Evolutionary conservation across 108 stramenopile genomes (phyloP).

Genomic region (Skeletonema potamos): DNA sequence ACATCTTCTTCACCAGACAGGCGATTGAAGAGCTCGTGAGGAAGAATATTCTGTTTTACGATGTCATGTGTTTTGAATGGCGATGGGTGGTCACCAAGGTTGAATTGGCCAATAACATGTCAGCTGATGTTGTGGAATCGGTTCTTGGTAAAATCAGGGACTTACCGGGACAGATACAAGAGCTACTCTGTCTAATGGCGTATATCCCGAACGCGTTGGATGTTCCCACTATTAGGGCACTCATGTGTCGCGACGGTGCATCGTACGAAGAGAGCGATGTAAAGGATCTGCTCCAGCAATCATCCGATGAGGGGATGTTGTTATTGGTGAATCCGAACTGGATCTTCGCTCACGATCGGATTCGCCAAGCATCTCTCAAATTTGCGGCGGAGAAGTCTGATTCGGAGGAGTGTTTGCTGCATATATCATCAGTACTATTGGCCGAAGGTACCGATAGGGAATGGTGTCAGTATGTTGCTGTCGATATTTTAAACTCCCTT

Average conservation of each 20-base stretch:
- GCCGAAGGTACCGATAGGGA: background rate
- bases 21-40: constrained; percentile 39
- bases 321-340: background rate
- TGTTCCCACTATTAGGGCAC: constrained; percentile 1
- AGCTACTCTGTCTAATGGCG: constrained; percentile 14
- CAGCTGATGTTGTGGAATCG: constrained; percentile 33
- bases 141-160: constrained; percentile 16
- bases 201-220: constrained; percentile 14
- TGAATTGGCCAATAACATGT: constrained; percentile 21
- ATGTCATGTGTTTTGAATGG: constrained; percentile 34
- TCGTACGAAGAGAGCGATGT: background rate
- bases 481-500: constrained; percentile 14
- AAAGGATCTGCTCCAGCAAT: background rate
- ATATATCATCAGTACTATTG: background rate
- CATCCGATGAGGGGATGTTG: constrained; percentile 3
- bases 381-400: constrained; percentile 1
- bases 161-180: constrained; percentile 3
- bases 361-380: constrained; percentile 3
- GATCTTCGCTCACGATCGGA: constrained; percentile 29
- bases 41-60: constrained; percentile 35
- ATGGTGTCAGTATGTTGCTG: constrained; percentile 36
- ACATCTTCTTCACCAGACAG: constrained; percentile 28
- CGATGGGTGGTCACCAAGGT: constrained; percentile 13
- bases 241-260: background rate
- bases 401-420: background rate